Evolutionary conservation across 2,329 filamentous ascomycete species (phyloP).

Genomic region (Penicillium sp.): DNA sequence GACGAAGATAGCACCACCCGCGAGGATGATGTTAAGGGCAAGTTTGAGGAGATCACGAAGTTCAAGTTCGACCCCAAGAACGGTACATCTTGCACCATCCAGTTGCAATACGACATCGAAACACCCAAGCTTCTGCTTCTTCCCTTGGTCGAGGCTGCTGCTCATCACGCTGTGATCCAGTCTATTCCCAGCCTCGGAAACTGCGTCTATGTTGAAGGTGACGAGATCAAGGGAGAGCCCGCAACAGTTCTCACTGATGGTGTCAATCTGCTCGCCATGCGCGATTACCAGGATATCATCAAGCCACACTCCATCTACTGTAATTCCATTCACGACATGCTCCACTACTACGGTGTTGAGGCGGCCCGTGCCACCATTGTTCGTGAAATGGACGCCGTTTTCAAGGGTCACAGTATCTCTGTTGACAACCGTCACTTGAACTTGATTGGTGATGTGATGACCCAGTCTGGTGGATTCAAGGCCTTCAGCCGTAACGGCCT

Average conservation of each 20-base stretch:
- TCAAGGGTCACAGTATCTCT: slow-evolving; percentile 84
- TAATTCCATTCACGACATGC: slow-evolving; percentile 87
- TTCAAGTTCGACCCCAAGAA: slow-evolving; percentile 77
- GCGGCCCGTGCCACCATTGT: slow-evolving; percentile 86
- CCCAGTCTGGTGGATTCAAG: slow-evolving; percentile 82
- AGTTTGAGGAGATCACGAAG: slow-evolving; percentile 65
- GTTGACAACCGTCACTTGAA: slow-evolving; percentile 93
- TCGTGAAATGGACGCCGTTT: slow-evolving; percentile 79
- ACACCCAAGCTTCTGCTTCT: slow-evolving; percentile 93
- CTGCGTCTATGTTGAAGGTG: slow-evolving; percentile 67
- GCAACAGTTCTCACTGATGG: slow-evolving; percentile 72
- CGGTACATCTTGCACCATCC: slow-evolving; percentile 76
- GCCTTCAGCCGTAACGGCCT: slow-evolving; percentile 92
- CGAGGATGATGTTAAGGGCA: slow-evolving; percentile 64
- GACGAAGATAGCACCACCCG: slow-evolving; percentile 52
- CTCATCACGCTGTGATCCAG: slow-evolving; percentile 78
- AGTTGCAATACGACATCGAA: slow-evolving; percentile 75
- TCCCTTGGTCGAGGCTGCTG: slow-evolving; percentile 79
- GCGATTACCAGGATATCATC: slow-evolving; percentile 80
- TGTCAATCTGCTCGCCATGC: slow-evolving; percentile 88
- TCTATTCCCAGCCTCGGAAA: slow-evolving; percentile 75
- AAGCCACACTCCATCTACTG: slow-evolving; percentile 84
- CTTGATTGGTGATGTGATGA: slow-evolving; percentile 97
- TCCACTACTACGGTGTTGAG: slow-evolving; percentile 87
- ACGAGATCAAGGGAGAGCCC: slow-evolving; percentile 52